Evolutionary conservation across 345 rosid genomes (phyloP), one percentile per base, ranked within the genome.

Genomic region (Hibiscus trionum): DNA sequence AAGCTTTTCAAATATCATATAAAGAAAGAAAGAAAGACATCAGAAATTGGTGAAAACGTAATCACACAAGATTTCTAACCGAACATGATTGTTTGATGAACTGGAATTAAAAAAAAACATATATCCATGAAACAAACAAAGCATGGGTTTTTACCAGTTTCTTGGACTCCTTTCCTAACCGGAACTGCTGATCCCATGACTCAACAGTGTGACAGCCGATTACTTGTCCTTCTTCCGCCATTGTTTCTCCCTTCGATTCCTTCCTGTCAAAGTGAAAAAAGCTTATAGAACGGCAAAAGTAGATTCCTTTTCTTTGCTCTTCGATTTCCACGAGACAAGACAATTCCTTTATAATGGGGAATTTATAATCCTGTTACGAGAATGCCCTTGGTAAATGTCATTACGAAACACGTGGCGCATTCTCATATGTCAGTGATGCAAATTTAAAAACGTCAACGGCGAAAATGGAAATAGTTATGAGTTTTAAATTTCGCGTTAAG

Each of bases 181-280:
- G 70, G 15, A 93, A 80, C 49, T 91, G 88, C 58, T 87, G 81
- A 58, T 73, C 80, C 97, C 96, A 91, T 37, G 79, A 79, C 35
- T 90, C 90, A 17, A 84, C 72, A 50, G 86, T 83, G 88, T 87
- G 94, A 75, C 96, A 91, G 2, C 81, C 70, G 65, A 91, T 82
- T 63, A 93, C 93, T 61, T 88, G 91, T 66, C 97, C 96, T 37
- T 86, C 93, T 76, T 87, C 91, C 15, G 82, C 85, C 33, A 15
- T 33, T 49, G 16, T 27, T 67, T 14, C 27, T 33, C 71, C 11
- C 46, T 67, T 29, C n/a, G 44, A 49, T 49, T n/a, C 24, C 16
- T 73, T 37, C 21, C 42, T 24, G 21, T 24, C 33, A 26, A 24
- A 58, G 16, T 15, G 27, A 16, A 16, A 66, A 8, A 66, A 21